Conservation (phyloP, 257 asterid genomes). For the Eustoma russellianum region DNA sequence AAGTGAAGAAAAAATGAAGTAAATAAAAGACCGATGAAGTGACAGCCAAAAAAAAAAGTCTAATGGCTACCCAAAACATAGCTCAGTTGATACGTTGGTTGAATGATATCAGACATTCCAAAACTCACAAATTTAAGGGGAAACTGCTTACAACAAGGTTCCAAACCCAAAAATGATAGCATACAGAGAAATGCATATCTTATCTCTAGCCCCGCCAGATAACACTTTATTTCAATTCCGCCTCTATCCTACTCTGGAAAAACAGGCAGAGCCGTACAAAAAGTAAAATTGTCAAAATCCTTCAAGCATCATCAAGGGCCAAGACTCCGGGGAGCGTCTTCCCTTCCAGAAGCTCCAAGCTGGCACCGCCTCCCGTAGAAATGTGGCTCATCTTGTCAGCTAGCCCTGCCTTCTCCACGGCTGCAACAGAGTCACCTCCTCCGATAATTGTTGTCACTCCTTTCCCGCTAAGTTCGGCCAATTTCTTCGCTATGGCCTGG, state of each 20-base stretch:
- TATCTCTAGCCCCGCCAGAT: too few relatives aligned
- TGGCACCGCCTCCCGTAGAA: constrained; percentile 93
- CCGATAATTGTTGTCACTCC: constrained; percentile 91
- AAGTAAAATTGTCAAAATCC: not conserved
- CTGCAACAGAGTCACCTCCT: constrained; percentile 95
- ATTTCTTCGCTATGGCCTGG: constrained; percentile 63
- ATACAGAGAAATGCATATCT: too few relatives aligned
- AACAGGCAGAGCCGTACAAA: constrained; percentile 8
- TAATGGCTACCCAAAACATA: too few relatives aligned
- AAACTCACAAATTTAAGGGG: not conserved
- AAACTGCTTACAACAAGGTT: not conserved
- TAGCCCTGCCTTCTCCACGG: constrained; percentile 86
- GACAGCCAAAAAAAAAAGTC: too few relatives aligned
- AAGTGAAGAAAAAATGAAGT: too few relatives aligned
- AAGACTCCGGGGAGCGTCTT: constrained; percentile 78
- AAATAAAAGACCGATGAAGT: too few relatives aligned
- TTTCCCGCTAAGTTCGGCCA: constrained; percentile 83
- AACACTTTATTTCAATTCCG: too few relatives aligned
- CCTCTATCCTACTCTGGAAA: not conserved
- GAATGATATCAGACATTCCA: too few relatives aligned
- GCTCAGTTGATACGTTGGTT: too few relatives aligned
- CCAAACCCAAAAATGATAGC: too few relatives aligned
- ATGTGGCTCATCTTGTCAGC: constrained; percentile 95
- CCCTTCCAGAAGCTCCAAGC: constrained; percentile 92
- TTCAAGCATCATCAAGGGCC: constrained; percentile 64